Percentiles rank a stretch among this genome's conserved stretches.
Conservation (phyloP, 129 eudicot species). For the Chrysanthemum lavandulifolium region DNA sequence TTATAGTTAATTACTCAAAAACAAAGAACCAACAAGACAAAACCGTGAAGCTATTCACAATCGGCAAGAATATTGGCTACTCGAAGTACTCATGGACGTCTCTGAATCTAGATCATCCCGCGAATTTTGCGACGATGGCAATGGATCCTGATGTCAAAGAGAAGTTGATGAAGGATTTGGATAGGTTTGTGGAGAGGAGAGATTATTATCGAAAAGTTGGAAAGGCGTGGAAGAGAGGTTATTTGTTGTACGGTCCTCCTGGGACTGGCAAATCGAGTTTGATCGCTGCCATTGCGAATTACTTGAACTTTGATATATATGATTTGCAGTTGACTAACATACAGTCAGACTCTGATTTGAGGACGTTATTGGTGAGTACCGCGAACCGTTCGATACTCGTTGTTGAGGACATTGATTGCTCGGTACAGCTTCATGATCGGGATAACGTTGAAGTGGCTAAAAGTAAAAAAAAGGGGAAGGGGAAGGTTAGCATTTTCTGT, state of each 20-base stretch:
- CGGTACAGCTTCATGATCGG: constrained; percentile 24
- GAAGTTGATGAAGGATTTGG: constrained; percentile 37
- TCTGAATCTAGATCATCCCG: constrained; percentile 31
- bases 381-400: constrained; percentile 35
- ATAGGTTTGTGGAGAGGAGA: constrained; percentile 33
- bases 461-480: background rate
- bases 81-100: background rate
- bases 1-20: constrained; percentile 29
- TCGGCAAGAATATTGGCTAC: constrained; percentile 17
- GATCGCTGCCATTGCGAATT: constrained; percentile 47
- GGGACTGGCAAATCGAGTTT: constrained; percentile 43
- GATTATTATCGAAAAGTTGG: constrained; percentile 30
- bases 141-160: constrained; percentile 33
- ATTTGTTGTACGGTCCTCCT: constrained; percentile 43
- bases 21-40: constrained; percentile 30
- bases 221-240: constrained; percentile 45
- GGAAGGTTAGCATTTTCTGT: too few relatives aligned
- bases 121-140: constrained; percentile 37
- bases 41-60: constrained; percentile 32
- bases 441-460: background rate
- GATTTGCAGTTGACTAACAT: constrained; percentile 38
- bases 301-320: constrained; percentile 36
- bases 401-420: constrained; percentile 39
- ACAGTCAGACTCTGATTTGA: constrained; percentile 17
- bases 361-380: constrained; percentile 21